Conservation (phyloP, 2,329 filamentous ascomycete genomes). For the Fusarium virguliforme region DNA sequence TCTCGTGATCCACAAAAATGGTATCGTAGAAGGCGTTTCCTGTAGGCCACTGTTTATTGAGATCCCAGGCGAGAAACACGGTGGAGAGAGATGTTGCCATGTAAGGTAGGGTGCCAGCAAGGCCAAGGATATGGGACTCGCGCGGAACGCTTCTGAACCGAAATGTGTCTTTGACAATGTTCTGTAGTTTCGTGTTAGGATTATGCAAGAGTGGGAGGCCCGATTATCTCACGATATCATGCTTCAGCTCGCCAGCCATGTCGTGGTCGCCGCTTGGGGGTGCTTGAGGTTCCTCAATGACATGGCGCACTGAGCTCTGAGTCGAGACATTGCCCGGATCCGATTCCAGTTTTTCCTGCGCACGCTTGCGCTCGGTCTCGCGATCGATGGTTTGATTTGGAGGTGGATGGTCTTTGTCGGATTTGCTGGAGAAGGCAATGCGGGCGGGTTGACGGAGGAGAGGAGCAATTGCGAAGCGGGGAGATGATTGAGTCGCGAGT, state of each 20-base stretch:
- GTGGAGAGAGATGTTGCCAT: slow-evolving; percentile 87
- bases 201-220: fast-evolving
- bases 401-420: slow-evolving; percentile 44
- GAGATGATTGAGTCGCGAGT: slow-evolving; percentile 16
- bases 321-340: slow-evolving; percentile 74
- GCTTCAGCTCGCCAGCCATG: slow-evolving; percentile 57
- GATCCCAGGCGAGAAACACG: slow-evolving; percentile 85
- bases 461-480: slow-evolving; percentile 29
- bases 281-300: slow-evolving; percentile 58
- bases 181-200: slow-evolving; percentile 58
- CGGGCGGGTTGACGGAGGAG: slow-evolving; percentile 38
- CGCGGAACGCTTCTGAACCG: slow-evolving; percentile 75
- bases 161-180: slow-evolving; percentile 79
- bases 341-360: slow-evolving; percentile 70
- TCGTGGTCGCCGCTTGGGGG: slow-evolving; percentile 41
- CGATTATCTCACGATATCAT: slow-evolving; percentile 70
- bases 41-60: slow-evolving; percentile 76
- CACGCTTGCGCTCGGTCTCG: slow-evolving; percentile 70
- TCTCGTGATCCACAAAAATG: slow-evolving; percentile 78
- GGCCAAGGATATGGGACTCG: slow-evolving; percentile 77
- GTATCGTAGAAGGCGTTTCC: slow-evolving; percentile 69
- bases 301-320: slow-evolving; percentile 69
- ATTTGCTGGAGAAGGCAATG: slow-evolving; percentile 49
- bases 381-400: slow-evolving; percentile 62
- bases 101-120: slow-evolving; percentile 88